Evolutionary conservation across 129 eudicot genomes (phyloP).

Genomic region (Silybum marianum): DNA sequence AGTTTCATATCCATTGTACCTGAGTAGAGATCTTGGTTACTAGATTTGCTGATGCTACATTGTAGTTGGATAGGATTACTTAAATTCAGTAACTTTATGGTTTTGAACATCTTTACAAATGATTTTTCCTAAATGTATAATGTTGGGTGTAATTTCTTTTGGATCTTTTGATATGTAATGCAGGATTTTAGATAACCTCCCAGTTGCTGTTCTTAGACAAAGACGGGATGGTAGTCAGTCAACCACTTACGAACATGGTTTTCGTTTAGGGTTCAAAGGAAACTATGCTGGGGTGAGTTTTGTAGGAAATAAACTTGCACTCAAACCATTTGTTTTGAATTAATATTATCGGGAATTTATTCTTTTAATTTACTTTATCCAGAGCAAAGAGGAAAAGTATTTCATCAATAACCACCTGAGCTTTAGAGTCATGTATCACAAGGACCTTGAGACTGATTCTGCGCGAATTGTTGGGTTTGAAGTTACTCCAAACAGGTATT

Average conservation of each 20-base stretch:
- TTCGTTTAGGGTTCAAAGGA: conserved; percentile 93
- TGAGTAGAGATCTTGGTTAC: background rate
- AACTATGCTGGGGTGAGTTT: conserved; percentile 89
- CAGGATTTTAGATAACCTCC: conserved; percentile 94
- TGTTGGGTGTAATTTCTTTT: background rate
- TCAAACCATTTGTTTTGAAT: background rate
- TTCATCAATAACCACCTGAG: conserved; percentile 91
- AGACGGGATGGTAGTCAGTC: conserved; percentile 80
- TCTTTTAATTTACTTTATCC: conserved; percentile 19
- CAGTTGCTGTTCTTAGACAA: conserved; percentile 92
- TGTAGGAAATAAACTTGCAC: background rate
- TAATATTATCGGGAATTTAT: background rate
- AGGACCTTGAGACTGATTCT: conserved; percentile 75
- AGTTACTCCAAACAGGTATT: conserved; percentile 90
- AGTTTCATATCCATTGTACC: background rate
- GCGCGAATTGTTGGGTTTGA: conserved; percentile 98
- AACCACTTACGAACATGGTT: conserved; percentile 93
- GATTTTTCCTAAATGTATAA: background rate
- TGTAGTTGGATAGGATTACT: background rate
- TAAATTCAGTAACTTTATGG: background rate
- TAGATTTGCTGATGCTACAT: background rate
- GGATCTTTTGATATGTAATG: conserved; percentile 16
- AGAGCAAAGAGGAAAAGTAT: conserved; percentile 95
- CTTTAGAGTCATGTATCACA: conserved; percentile 94
- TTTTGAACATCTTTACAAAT: background rate